Evolutionary conservation across 2,329 filamentous ascomycete species (phyloP), one percentile per base, ranked within the genome.

Genomic region (Alternaria arborescens): DNA sequence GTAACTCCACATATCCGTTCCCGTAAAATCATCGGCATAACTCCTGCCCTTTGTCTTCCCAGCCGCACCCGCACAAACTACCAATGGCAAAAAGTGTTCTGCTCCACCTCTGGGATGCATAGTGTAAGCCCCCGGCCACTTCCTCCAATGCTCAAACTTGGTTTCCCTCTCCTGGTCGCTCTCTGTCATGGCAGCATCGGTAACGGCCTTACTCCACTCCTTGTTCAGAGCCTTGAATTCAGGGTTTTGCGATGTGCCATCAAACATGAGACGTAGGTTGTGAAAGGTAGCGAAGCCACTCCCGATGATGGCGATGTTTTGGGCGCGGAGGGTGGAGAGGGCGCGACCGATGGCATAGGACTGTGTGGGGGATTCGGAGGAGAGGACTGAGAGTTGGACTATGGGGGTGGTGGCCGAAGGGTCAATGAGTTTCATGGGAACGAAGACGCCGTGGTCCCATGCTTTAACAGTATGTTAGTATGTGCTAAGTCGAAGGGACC

Each of bases 391-490:
- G 55, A 88, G 68, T 70, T 88, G 86, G n/a, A 88, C 78, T 30
- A 88, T 79, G 48, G 86, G 86, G 3, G 86, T 71, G 58, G 81
- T 76, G 64, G 85, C 86, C 42, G 77, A 67, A 20, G 86, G 86
- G 57, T 83, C 75, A 66, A 85, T 82, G 43, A 88, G 83, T 46
- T 82, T 79, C 76, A 88, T 79, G 7, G 86, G 86, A 26, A 88
- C 75, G 71, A 88, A 88, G 58, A 88, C 85, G 77, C 86, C 86
- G 70, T 88, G 86, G 70, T 88, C 86, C 86, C 86, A 88, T 59
- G 82, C 80, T 77, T 41, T 14, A 12, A 16, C 6, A 11, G 10
- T n/a, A 34, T 10, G 14, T 58, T 16, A n/a, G 30, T n/a, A 3
- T 60, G 56, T 42, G 40, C 6, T 12, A 51, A 32, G 16, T 5